These are phyloP conservation scores for Rosa chinensis DNA, from an alignment of 306 rosid genomes.

Conservation along the genomic window DNA sequence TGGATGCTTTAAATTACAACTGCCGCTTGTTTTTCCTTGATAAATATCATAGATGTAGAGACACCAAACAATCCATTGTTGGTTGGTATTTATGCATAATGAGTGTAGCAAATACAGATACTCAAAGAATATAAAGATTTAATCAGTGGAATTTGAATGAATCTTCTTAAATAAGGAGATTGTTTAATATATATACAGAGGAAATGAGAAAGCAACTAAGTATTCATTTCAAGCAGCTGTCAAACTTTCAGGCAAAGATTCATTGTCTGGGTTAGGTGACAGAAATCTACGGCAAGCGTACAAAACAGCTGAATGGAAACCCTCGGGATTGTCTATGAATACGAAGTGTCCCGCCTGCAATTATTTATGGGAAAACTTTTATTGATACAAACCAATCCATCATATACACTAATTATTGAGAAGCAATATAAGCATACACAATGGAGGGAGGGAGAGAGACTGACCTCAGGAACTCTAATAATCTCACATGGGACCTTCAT, in stretches of 20 bases:
- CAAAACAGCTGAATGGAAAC: constrained; percentile 77
- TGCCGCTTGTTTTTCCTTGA: neutral
- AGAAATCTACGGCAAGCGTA: constrained; percentile 78
- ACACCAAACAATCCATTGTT: neutral
- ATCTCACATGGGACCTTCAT: constrained; percentile 96
- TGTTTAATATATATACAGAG: neutral
- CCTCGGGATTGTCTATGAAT: constrained; percentile 76
- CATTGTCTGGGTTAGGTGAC: constrained; percentile 50
- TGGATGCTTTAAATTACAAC: neutral
- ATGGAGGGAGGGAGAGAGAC: constrained; percentile 17
- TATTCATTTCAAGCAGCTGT: constrained; percentile 45
- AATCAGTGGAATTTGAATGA: neutral
- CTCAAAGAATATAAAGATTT: constrained; percentile 6
- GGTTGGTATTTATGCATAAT: neutral
- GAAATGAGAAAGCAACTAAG: constrained; percentile 2
- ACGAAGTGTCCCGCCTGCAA: constrained; percentile 88
- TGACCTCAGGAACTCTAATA: constrained; percentile 86
- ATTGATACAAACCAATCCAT: neutral
- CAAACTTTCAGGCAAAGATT: constrained; percentile 71
- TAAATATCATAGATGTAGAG: neutral
- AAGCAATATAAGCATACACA: neutral
- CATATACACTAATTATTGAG: neutral
- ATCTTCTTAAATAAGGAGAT: neutral
- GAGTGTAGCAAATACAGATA: neutral
- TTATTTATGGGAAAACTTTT: constrained; percentile 6